Conservation (phyloP, 345 rosid species). For the Eucalyptus regnans region DNA sequence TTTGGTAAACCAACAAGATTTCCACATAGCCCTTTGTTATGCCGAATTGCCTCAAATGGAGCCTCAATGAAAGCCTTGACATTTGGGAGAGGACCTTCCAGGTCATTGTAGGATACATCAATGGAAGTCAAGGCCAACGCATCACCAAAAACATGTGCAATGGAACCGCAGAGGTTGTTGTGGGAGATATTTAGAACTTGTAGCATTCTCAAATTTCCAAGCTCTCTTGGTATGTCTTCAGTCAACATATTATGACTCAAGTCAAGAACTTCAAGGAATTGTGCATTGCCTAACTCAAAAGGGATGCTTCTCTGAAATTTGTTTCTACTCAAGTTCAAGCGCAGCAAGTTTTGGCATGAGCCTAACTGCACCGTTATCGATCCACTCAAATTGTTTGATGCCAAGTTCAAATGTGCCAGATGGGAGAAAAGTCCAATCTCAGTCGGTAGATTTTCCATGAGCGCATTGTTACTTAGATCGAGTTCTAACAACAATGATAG, state of each 20-base stretch:
- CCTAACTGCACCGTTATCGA: rapidly evolving
- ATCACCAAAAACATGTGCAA: background rate
- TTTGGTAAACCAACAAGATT: background rate
- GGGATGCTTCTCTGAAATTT: background rate
- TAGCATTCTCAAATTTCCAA: background rate
- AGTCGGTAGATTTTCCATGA: rapidly evolving
- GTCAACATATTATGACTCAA: background rate
- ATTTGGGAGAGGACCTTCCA: background rate
- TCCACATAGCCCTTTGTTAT: background rate
- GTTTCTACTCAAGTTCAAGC: background rate
- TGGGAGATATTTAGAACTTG: background rate
- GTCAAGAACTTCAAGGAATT: background rate
- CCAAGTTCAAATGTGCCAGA: background rate
- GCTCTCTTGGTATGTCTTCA: no score
- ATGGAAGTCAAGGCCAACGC: background rate
- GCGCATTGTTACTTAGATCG: rapidly evolving
- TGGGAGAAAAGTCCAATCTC: background rate
- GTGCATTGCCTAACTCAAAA: background rate
- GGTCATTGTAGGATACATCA: background rate
- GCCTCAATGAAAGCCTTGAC: background rate
- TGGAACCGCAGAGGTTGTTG: background rate
- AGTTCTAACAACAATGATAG: background rate
- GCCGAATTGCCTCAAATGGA: background rate
- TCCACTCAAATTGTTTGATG: background rate
- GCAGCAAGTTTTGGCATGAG: background rate